Conservation (phyloP, 257 asterid genomes). For the Primulina tabacum region DNA sequence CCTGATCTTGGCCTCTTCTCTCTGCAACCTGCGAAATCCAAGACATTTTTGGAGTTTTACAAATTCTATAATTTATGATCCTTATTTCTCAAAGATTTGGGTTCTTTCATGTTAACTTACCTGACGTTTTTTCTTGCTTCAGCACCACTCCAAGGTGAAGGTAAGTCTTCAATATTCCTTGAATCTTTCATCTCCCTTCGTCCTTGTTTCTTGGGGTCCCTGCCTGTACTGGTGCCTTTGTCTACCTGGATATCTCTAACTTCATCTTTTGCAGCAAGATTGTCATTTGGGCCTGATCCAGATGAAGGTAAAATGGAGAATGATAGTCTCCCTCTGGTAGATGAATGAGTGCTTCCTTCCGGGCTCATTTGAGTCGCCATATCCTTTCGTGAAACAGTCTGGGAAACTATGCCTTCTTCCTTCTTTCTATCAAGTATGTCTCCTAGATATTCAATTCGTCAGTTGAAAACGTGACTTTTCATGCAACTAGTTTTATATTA, state of each 20-base stretch:
- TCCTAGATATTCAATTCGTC: conserved; percentile 37
- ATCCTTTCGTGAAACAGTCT: conserved; percentile 55
- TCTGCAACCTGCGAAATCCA: conserved; percentile 43
- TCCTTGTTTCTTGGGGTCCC: conserved; percentile 38
- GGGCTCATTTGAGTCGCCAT: conserved; percentile 97
- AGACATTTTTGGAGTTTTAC: background rate
- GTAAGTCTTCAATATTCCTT: conserved; percentile 21
- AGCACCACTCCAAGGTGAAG: conserved; percentile 41
- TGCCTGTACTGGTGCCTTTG: conserved; percentile 44
- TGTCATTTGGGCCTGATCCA: conserved; percentile 21
- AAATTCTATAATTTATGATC: background rate
- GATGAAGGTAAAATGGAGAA: conserved; percentile 42
- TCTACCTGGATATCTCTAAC: conserved; percentile 82
- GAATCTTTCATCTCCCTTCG: conserved; percentile 26
- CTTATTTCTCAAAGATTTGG: background rate
- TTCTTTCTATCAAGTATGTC: conserved; percentile 37
- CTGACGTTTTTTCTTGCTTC: conserved; percentile 39
- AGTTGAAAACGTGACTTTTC: background rate
- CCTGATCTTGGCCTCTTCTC: conserved; percentile 68
- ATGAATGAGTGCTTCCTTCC: conserved; percentile 52
- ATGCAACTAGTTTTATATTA: background rate
- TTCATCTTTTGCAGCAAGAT: conserved; percentile 42
- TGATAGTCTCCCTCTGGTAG: conserved; percentile 48
- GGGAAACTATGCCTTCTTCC: conserved; percentile 32
- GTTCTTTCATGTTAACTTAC: conserved; percentile 24